Conservation (phyloP, 177 flowering plant species). For the Vitis hybrid region DNA sequence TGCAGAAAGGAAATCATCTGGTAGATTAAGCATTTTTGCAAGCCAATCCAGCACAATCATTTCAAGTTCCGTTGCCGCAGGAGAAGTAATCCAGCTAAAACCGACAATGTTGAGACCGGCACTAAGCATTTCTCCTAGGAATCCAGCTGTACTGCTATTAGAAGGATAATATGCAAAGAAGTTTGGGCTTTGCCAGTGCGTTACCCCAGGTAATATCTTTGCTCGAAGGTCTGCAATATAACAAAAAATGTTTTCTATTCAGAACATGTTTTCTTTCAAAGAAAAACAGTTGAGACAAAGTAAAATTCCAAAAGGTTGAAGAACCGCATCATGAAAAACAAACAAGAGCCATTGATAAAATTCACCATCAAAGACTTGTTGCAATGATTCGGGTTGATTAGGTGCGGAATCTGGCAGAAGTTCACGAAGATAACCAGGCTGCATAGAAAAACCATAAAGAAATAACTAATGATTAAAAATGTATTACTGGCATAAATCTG, state of each 20-base stretch:
- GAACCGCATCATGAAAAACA: background rate
- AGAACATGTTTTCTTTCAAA: background rate
- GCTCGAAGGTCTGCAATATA: slow-evolving; percentile 60
- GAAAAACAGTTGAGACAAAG: background rate
- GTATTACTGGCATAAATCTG: background rate
- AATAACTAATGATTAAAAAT: background rate
- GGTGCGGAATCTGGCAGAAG: slow-evolving; percentile 88
- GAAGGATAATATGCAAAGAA: slow-evolving; percentile 93
- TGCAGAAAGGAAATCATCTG: slow-evolving; percentile 68
- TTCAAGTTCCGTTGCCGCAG: slow-evolving; percentile 98
- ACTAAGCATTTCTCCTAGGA: slow-evolving; percentile 96
- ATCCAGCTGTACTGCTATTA: slow-evolving; percentile 85
- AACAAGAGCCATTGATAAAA: slow-evolving; percentile 10
- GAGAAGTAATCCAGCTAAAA: slow-evolving; percentile 95
- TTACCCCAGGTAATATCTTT: slow-evolving; percentile 89
- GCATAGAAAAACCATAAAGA: slow-evolving; percentile 23
- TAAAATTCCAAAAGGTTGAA: background rate
- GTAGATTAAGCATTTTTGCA: slow-evolving; percentile 80
- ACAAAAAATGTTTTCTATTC: slow-evolving; percentile 1
- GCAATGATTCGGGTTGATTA: slow-evolving; percentile 61
- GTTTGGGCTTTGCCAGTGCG: slow-evolving; percentile 98
- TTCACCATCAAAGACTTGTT: slow-evolving; percentile 74
- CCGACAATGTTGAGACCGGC: slow-evolving; percentile 89
- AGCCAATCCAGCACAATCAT: slow-evolving; percentile 96
- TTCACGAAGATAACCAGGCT: slow-evolving; percentile 86